These are phyloP conservation scores for Fusarium zealandicum DNA, from an alignment of 2,329 filamentous ascomycete species.

Conservation along the genomic window DNA sequence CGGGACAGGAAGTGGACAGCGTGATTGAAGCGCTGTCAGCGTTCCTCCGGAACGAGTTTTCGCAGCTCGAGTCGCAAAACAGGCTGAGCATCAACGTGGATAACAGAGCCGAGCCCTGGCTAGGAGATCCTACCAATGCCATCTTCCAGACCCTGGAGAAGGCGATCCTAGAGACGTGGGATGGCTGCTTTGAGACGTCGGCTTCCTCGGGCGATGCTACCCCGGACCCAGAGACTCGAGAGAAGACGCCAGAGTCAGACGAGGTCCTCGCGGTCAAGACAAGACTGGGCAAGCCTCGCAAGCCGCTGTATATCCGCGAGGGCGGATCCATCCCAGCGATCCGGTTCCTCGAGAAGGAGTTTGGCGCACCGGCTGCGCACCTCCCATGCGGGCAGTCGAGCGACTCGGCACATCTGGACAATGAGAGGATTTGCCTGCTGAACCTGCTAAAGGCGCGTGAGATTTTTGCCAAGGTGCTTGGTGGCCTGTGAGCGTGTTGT, in stretches of 20 bases:
- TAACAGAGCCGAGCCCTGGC: conserved; percentile 94
- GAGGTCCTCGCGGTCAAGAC: conserved; percentile 30
- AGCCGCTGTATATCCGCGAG: conserved; percentile 92
- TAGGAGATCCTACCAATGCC: conserved; percentile 88
- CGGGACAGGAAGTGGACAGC: conserved; percentile 86
- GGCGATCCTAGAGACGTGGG: conserved; percentile 87
- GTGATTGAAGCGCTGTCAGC: conserved; percentile 72
- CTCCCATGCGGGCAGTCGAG: conserved; percentile 94
- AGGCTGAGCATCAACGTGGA: conserved; percentile 82
- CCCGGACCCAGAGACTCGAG: conserved; percentile 7
- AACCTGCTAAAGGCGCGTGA: conserved; percentile 92
- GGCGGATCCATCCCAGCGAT: conserved; percentile 96
- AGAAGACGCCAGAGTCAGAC: conserved; percentile 30
- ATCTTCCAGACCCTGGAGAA: conserved; percentile 89
- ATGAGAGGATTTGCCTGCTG: conserved; percentile 86
- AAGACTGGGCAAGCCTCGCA: conserved; percentile 51
- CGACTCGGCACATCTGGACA: conserved; percentile 92
- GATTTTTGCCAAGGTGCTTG: conserved; percentile 89
- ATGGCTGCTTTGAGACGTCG: conserved; percentile 55
- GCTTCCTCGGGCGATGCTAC: conserved; percentile 22
- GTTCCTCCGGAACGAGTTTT: conserved; percentile 77
- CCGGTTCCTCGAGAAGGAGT: conserved; percentile 92
- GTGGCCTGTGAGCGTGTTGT: conserved; percentile 57
- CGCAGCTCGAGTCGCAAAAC: conserved; percentile 79
- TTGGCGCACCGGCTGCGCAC: conserved; percentile 88